phyloP scores from a whole-genome alignment of 2,329 filamentous ascomycete genomes.

The Aspergillus viridinutans region DNA sequence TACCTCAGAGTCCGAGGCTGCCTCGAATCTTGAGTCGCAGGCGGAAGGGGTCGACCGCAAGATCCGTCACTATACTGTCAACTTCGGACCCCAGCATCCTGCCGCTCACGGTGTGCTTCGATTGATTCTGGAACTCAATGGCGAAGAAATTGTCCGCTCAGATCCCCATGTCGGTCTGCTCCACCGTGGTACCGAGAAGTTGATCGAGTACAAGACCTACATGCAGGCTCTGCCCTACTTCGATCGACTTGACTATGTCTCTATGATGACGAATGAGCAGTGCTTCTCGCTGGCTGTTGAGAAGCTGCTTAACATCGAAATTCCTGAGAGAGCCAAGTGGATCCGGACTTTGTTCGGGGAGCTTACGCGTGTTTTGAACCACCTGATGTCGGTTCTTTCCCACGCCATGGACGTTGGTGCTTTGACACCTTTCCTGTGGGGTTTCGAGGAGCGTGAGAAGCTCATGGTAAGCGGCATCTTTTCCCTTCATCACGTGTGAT shows the following conservation, averaged over 20 bases:
- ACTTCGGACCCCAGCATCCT: constrained; percentile 98
- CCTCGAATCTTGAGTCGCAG: constrained; percentile 46
- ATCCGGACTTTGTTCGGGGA: constrained; percentile 95
- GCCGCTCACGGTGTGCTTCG: constrained; percentile 97
- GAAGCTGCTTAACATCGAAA: constrained; percentile 95
- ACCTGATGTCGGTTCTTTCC: constrained; percentile 94
- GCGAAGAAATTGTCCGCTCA: constrained; percentile 93
- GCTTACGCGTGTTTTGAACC: constrained; percentile 90
- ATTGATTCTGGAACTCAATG: constrained; percentile 94
- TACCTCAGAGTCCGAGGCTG: constrained; percentile 37
- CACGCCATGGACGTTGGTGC: constrained; percentile 99
- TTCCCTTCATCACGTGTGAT: neutral
- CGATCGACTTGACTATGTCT: constrained; percentile 96
- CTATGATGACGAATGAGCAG: constrained; percentile 99
- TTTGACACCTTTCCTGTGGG: constrained; percentile 97
- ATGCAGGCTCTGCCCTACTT: constrained; percentile 98
- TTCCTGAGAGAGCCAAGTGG: constrained; percentile 92
- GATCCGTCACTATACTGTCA: constrained; percentile 98
- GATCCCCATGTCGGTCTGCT: constrained; percentile 96
- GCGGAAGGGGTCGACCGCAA: constrained; percentile 59
- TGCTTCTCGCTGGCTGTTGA: constrained; percentile 93
- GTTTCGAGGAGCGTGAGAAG: constrained; percentile 99
- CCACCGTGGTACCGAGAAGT: constrained; percentile 96
- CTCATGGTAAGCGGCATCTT: constrained; percentile 70
- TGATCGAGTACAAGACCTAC: constrained; percentile 99